phyloP scores from a whole-genome alignment of 2,329 filamentous ascomycete genomes.

The Fusarium concolor region DNA sequence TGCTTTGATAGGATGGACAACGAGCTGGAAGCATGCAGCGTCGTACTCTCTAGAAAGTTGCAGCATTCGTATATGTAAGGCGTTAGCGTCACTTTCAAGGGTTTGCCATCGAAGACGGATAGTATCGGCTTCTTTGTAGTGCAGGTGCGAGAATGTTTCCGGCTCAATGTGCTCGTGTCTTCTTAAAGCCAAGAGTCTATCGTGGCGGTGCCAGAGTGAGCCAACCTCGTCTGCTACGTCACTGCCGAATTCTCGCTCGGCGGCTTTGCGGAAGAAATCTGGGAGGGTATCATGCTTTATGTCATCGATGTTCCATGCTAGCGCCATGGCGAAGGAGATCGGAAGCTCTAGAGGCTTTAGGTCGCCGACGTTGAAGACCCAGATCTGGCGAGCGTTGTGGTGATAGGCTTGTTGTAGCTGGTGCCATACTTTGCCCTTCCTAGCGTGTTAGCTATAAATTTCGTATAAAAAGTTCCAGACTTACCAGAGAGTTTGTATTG shows the following conservation, averaged over 20 bases:
- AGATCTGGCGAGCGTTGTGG: slow-evolving; percentile 62
- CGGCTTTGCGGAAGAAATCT: slow-evolving; percentile 59
- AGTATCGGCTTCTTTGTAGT: slow-evolving; percentile 67
- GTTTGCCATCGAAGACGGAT: slow-evolving; percentile 61
- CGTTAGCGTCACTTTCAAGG: slow-evolving; percentile 56
- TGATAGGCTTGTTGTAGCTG: slow-evolving; percentile 68
- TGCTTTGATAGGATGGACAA: slow-evolving; percentile 68
- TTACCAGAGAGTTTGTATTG: slow-evolving; percentile 68
- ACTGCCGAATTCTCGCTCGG: slow-evolving; percentile 61
- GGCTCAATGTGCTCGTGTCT: slow-evolving; percentile 70
- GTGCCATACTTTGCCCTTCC: slow-evolving; percentile 54
- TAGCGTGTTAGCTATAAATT: background rate
- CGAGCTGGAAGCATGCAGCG: slow-evolving; percentile 67
- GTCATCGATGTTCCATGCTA: slow-evolving; percentile 66
- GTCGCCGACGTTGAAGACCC: slow-evolving; percentile 73
- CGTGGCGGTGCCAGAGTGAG: slow-evolving; percentile 62
- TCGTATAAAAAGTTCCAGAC: fast-evolving
- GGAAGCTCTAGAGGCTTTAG: slow-evolving; percentile 69
- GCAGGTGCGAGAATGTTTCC: slow-evolving; percentile 65
- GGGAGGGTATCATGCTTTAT: slow-evolving; percentile 55
- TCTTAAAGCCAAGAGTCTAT: slow-evolving; percentile 57
- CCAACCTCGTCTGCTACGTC: slow-evolving; percentile 58
- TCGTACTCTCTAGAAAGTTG: slow-evolving; percentile 54
- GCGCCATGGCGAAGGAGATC: slow-evolving; percentile 65
- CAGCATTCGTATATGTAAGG: slow-evolving; percentile 45